Evolutionary conservation across 2,329 filamentous ascomycete species (phyloP).

Genomic region (Fonsecaea monophora): DNA sequence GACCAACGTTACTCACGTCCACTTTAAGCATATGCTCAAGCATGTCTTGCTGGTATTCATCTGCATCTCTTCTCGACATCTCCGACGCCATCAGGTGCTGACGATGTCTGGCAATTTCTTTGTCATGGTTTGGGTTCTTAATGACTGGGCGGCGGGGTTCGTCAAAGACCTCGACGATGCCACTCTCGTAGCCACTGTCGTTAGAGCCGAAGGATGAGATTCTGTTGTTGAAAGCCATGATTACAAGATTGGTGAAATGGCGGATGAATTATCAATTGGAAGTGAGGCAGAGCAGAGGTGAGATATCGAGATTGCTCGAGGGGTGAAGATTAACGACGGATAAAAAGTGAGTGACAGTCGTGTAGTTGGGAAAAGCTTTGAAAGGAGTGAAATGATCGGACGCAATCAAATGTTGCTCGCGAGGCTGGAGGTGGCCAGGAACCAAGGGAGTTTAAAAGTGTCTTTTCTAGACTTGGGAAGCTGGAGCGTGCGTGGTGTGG

Average conservation of each 20-base stretch:
- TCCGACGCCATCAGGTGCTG: conserved; percentile 90
- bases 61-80: conserved; percentile 80
- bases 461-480: conserved; percentile 34
- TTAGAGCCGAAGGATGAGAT: conserved; percentile 53
- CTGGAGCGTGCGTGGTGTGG: conserved; percentile 32
- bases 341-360: conserved; percentile 40
- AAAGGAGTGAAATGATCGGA: conserved; percentile 37
- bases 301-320: conserved; percentile 11
- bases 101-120: conserved; percentile 77
- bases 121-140: conserved; percentile 75
- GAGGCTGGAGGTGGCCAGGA: conserved; percentile 41
- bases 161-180: conserved; percentile 67
- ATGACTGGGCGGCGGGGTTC: conserved; percentile 56
- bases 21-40: conserved; percentile 93
- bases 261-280: conserved; percentile 12
- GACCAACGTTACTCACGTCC: conserved; percentile 65
- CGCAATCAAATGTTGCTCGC: conserved; percentile 41
- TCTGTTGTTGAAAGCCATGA: conserved; percentile 64
- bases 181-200: conserved; percentile 71
- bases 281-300: conserved; percentile 13
- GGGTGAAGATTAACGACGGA: conserved; percentile 31
- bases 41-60: conserved; percentile 94
- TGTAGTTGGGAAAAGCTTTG: conserved; percentile 27
- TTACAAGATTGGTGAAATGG: conserved; percentile 36
- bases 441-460: conserved; percentile 32